Evolutionary conservation across 2,329 filamentous ascomycete genomes (phyloP), one percentile per base, ranked within the genome.

Genomic region (Colletotrichum trifolii): DNA sequence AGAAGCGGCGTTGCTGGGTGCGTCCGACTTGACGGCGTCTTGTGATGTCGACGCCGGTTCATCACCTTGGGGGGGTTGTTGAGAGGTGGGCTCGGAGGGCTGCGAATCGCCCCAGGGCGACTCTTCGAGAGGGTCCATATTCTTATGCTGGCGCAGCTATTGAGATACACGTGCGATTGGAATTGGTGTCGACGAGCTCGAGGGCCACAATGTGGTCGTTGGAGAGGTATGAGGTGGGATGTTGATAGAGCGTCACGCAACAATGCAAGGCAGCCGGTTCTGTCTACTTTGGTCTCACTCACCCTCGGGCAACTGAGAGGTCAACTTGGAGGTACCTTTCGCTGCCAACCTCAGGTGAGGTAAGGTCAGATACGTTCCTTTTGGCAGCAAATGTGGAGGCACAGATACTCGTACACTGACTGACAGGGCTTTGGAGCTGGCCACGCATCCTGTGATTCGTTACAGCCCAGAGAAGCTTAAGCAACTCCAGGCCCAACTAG

Each of bases 51-150:
- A 65, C 47, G 70, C 40, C 46, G 40, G 72, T 62, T 50, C 72
- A 67, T 56, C 25, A 25, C 25, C 66, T 64, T 77, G 75, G 49
- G 73, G 71, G 64, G 71, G 71, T 64, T 73, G 62, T 69, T 75
- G 73, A 59, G 74, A 70, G 61, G 78, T 76, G 56, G 74, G 60
- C 56, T 69, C 70, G 61, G 76, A 73, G 67, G 72, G 73, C 57
- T 65, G 62, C 40, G 81, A 78, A 73, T 85, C 83, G 71, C 83
- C 83, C 83, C 83, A 86, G 15, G 83, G 83, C 58, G 83, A 83
- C 71, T 85, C 81, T 73, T 83, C 81, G 67, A 83, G 78, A 54
- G 74, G 73, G 69, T 84, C 82, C 82, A 84, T 84, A 63, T 65
- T 71, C 36, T 39, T 25, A 68, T 50, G 49, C 45, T 36, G 15